Evolutionary conservation across 257 asterid species (phyloP), one percentile per base, ranked within the genome.

Genomic region (Ilex aquifolium): DNA sequence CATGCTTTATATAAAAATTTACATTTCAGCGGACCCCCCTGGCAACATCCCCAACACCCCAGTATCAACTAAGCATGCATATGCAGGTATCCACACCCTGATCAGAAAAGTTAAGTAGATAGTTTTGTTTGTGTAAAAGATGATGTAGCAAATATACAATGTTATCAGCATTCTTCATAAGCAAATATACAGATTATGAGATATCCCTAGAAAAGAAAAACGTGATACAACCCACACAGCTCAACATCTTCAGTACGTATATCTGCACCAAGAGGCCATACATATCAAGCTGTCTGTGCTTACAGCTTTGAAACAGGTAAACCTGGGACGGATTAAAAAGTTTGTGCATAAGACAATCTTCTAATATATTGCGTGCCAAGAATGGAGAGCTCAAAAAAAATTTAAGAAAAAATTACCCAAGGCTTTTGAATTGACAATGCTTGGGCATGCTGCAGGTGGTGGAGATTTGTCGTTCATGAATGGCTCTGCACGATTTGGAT

Each of bases 401-500:
- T 54, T 0, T 44, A 65, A 60, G 29, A 39, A 40, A 10, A 46
- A 44, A 32, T 72, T 84, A 88, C 98, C 98, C 73, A 88, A 57
- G 60, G 90, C 84, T 76, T 91, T 91, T 32, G 97, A 77, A 53
- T 91, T 91, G 44, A 91, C 95, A 60, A 91, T 85, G 78, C 98
- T 91, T 29, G 97, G 98, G 76, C 88, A 86, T 21, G 98, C 97
- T 44, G 95, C 81, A 17, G 98, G 98, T 17, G 98, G 93, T 32
- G 72, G 49, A 50, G 95, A 61, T 56, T 74, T 85, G 77, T 86
- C 95, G 29, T 85, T 59, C 64, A 91, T 69, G 80, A 91, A 91
- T 4, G 77, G 74, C 1, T 91, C 98, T 59, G 86, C 93, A 4
- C 74, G 70, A 80, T 91, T 91, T 6, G 98, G 84, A 56, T 91